These are phyloP conservation scores for Hordeum vulgare DNA, from an alignment of 176 grass and related monocot species.

Conservation along the genomic window MorexV3_pseudomolecules_assembly NC_058520.1:470628038-470628537, in stretches of 20 bases:
- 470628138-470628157: background rate
- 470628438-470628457: background rate
- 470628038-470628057: background rate
- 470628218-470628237: background rate
- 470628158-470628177: background rate
- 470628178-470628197: background rate
- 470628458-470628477: constrained; percentile 17
- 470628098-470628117: background rate
- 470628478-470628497: background rate
- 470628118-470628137: background rate
- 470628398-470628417: constrained; percentile 6
- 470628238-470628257: background rate
- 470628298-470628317: constrained; percentile 20
- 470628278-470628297: constrained; percentile 12
- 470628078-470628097: background rate
- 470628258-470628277: background rate
- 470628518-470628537: background rate
- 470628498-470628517: background rate
- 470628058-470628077: background rate
- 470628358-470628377: constrained; percentile 36
- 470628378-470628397: constrained; percentile 63
- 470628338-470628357: constrained; percentile 83
- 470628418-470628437: background rate
- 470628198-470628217: background rate
- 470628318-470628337: constrained; percentile 59